A percentile compares a stretch with the other conserved stretches of the same genome.
Evolutionary conservation across 2,329 filamentous ascomycete genomes (phyloP).

Genomic region (Sclerotinia borealis): DNA sequence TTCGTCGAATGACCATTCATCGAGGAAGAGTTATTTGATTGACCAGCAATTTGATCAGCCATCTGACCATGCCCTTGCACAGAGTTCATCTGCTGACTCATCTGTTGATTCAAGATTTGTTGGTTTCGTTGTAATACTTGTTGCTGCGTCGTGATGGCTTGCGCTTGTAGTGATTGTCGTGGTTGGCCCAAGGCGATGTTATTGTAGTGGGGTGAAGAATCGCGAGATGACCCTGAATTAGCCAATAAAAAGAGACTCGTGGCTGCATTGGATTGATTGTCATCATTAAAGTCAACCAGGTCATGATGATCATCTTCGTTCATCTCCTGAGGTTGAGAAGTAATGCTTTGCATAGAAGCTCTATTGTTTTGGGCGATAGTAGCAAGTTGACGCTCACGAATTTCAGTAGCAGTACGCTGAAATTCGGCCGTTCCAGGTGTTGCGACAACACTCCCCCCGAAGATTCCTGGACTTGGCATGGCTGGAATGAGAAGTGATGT

Average conservation of each 20-base stretch:
- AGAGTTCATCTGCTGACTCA: background rate
- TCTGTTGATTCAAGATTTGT: slow-evolving; percentile 23
- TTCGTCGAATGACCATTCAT: background rate
- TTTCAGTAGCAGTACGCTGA: slow-evolving; percentile 69
- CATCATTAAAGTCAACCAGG: slow-evolving; percentile 69
- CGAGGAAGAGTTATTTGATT: background rate
- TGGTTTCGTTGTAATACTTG: slow-evolving; percentile 42
- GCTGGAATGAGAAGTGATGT: slow-evolving; percentile 35
- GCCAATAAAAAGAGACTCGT: slow-evolving; percentile 92
- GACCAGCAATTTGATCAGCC: background rate
- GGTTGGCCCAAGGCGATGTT: slow-evolving; percentile 18
- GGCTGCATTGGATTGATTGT: slow-evolving; percentile 69
- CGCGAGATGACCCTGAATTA: slow-evolving; percentile 52
- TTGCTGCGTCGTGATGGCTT: background rate
- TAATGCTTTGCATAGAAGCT: slow-evolving; percentile 34
- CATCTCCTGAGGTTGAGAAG: slow-evolving; percentile 49
- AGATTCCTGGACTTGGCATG: slow-evolving; percentile 72
- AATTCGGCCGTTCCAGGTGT: slow-evolving; percentile 92
- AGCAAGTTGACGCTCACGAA: slow-evolving; percentile 35
- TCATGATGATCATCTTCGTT: slow-evolving; percentile 17
- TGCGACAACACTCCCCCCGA: slow-evolving; percentile 61
- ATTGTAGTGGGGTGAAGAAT: slow-evolving; percentile 44
- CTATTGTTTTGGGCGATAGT: slow-evolving; percentile 65
- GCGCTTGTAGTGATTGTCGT: background rate
- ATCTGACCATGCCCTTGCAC: background rate